Conservation (phyloP, 2,329 filamentous ascomycete genomes). For the Neofusicoccum parvum region DNA sequence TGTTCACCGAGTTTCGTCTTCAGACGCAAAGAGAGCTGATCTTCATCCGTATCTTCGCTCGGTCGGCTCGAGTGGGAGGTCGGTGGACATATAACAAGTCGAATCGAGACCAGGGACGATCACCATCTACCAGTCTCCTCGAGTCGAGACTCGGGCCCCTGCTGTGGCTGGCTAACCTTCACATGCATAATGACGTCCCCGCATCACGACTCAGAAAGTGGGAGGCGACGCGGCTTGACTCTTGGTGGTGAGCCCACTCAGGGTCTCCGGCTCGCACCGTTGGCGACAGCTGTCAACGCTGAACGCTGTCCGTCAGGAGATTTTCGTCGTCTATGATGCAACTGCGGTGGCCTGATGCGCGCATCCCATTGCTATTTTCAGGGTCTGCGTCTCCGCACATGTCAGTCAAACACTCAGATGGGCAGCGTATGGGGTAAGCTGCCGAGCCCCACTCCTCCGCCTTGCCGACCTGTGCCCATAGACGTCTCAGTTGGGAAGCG, state of each 20-base stretch:
- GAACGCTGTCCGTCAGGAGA: not conserved
- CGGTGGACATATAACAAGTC: not conserved
- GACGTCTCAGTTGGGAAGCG: not conserved
- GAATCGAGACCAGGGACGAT: slow-evolving; percentile 4
- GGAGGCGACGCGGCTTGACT: not conserved
- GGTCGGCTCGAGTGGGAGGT: slow-evolving; percentile 1
- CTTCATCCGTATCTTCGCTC: not conserved
- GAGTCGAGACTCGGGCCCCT: not conserved
- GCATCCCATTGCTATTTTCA: not conserved
- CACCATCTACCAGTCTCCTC: not conserved
- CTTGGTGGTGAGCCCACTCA: not conserved
- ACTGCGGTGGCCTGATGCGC: not conserved
- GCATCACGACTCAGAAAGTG: slow-evolving; percentile 17
- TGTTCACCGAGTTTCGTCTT: not conserved
- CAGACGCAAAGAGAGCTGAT: not conserved
- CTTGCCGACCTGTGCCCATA: not conserved
- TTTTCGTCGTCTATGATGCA: slow-evolving; percentile 6
- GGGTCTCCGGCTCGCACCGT: slow-evolving; percentile 8
- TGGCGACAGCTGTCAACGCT: not conserved
- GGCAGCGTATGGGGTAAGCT: not conserved
- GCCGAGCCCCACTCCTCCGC: slow-evolving; percentile 1
- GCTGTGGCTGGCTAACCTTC: slow-evolving; percentile 6
- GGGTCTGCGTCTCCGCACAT: slow-evolving; percentile 4
- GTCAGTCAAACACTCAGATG: not conserved
- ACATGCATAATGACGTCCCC: not conserved